These are phyloP conservation scores for Dendrobium officinale DNA, from an alignment of 106 monocot species.

Conservation along the genomic window DNA sequence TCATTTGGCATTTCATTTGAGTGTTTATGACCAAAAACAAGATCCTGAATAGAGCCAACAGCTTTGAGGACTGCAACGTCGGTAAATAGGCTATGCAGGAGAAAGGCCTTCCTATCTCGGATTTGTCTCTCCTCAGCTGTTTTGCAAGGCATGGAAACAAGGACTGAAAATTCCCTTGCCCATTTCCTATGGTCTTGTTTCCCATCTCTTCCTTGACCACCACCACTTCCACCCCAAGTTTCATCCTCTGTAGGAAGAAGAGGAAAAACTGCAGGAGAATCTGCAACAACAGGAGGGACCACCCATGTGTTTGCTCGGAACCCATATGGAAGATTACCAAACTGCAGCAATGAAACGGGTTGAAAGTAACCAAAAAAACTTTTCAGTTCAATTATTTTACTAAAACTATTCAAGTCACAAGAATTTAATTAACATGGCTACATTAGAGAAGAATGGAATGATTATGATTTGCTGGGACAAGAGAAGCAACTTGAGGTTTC, in stretches of 20 bases:
- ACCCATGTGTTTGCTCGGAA: slow-evolving; percentile 99
- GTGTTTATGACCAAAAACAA: slow-evolving; percentile 17
- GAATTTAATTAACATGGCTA: neutral
- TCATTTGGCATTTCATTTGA: slow-evolving; percentile 20
- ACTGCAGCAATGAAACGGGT: slow-evolving; percentile 30
- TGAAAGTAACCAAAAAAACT: neutral
- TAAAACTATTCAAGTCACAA: neutral
- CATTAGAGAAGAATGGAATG: neutral
- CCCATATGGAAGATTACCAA: slow-evolving; percentile 98
- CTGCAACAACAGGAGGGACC: slow-evolving; percentile 64
- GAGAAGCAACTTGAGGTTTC: neutral
- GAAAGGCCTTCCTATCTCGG: slow-evolving; percentile 84
- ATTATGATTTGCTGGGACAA: neutral
- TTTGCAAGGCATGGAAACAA: slow-evolving; percentile 82
- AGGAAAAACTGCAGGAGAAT: slow-evolving; percentile 56
- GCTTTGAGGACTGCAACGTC: slow-evolving; percentile 82
- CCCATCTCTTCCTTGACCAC: slow-evolving; percentile 78
- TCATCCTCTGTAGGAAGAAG: slow-evolving; percentile 83
- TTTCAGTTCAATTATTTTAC: neutral
- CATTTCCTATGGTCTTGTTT: slow-evolving; percentile 59
- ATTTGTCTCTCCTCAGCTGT: slow-evolving; percentile 89
- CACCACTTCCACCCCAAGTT: slow-evolving; percentile 81
- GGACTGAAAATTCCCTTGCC: slow-evolving; percentile 66
- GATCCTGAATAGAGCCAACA: slow-evolving; percentile 39
- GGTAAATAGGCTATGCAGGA: slow-evolving; percentile 84